Conservation (phyloP, 2,329 filamentous ascomycete genomes). For the Apiospora rasikravindrae region DNA sequence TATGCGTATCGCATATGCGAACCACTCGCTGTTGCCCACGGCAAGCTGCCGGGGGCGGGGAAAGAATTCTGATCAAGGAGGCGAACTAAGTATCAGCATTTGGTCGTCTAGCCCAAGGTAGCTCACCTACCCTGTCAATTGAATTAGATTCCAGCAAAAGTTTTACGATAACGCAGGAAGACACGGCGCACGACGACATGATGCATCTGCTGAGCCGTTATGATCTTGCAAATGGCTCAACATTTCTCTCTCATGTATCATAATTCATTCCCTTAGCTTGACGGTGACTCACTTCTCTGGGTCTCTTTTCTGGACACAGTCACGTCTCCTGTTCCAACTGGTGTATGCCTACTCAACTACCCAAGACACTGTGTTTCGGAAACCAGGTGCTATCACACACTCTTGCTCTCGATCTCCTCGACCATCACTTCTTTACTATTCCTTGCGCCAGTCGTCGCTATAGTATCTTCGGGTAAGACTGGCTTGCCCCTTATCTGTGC, state of each 20-base stretch:
- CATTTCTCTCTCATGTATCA: background rate
- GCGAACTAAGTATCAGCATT: too few species aligned
- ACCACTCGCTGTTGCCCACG: too few species aligned
- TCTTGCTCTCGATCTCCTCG: background rate
- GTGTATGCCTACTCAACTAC: background rate
- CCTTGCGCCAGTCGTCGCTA: background rate
- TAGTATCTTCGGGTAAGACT: background rate
- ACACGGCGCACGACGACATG: background rate
- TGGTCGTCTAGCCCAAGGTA: too few species aligned
- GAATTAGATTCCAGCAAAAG: too few species aligned
- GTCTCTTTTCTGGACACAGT: background rate
- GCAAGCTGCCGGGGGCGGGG: too few species aligned
- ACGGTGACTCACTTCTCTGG: background rate
- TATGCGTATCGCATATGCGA: too few species aligned
- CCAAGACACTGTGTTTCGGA: background rate
- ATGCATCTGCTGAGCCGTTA: background rate
- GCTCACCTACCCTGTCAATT: too few species aligned
- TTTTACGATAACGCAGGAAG: too few species aligned
- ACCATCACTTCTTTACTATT: background rate
- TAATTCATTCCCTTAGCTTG: background rate
- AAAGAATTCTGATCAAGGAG: too few species aligned
- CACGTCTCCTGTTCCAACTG: background rate
- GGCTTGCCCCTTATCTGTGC: conserved; percentile 18
- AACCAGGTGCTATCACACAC: background rate
- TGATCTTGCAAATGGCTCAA: background rate